These are phyloP conservation scores for Crataegus laevigata DNA, from an alignment of 306 rosid genomes.

Conservation along the genomic window DNA sequence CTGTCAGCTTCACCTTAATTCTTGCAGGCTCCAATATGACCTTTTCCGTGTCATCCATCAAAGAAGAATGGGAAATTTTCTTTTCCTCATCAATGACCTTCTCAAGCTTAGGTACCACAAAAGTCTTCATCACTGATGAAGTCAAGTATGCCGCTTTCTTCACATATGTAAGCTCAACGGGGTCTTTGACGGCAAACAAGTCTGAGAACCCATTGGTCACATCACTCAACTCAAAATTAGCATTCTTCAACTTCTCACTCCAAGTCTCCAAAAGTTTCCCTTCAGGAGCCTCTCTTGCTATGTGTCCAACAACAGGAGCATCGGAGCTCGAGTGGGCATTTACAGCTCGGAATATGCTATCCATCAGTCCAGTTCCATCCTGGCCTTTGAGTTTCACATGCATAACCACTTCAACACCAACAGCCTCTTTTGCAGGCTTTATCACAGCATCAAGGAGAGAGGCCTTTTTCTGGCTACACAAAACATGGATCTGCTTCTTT, in stretches of 20 bases:
- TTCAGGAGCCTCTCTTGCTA: constrained; percentile 30
- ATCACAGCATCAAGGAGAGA: constrained; percentile 20
- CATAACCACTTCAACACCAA: constrained; percentile 22
- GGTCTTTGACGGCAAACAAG: constrained; percentile 26
- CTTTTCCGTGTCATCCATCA: constrained; percentile 35
- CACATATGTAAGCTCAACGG: constrained; percentile 16
- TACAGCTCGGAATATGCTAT: constrained; percentile 9
- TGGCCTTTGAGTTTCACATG: constrained; percentile 23
- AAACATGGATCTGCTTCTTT: constrained; percentile 29
- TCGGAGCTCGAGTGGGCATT: constrained; percentile 12
- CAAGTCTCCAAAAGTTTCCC: constrained; percentile 32
- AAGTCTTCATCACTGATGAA: constrained; percentile 21
- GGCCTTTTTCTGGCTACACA: constrained; percentile 36
- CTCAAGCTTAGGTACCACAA: constrained; percentile 34
- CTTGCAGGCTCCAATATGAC: constrained; percentile 24
- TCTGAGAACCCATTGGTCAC: constrained; percentile 30
- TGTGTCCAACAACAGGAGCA: constrained; percentile 18
- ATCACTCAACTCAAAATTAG: constrained; percentile 16
- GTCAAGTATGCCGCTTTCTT: constrained; percentile 29
- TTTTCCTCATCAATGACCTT: constrained; percentile 32
- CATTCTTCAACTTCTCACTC: constrained; percentile 23
- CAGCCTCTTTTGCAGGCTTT: constrained; percentile 25
- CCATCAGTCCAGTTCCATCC: constrained; percentile 23
- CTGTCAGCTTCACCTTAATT: constrained; percentile 27
- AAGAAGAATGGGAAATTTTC: constrained; percentile 22